Conservation (phyloP, 352 stramenopile genomes). For the Globisporangium takayamanum region DNA sequence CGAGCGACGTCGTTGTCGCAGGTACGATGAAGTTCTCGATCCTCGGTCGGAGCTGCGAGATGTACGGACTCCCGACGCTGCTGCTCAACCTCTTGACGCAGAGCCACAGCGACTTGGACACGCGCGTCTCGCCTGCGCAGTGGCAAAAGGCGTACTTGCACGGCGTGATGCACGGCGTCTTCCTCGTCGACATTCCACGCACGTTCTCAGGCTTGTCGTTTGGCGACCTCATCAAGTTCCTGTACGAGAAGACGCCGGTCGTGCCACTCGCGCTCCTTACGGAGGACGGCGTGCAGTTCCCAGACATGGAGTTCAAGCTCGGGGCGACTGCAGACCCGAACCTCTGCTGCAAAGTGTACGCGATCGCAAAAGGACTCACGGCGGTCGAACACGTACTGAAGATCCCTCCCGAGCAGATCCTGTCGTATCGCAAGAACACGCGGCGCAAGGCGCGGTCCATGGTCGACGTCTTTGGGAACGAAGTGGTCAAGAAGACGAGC, state of each 20-base stretch:
- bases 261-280: conserved; percentile 66
- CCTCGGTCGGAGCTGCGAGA: conserved; percentile 55
- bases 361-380: conserved; percentile 47
- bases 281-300: conserved; percentile 53
- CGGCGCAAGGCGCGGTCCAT: conserved; percentile 50
- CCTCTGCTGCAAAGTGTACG: conserved; percentile 76
- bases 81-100: conserved; percentile 62
- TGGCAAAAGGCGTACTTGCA: conserved; percentile 71
- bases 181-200: conserved; percentile 68
- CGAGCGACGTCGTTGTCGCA: conserved; percentile 62
- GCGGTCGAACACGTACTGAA: conserved; percentile 50
- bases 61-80: conserved; percentile 57
- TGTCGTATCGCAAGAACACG: conserved; percentile 69
- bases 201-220: conserved; percentile 80
- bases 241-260: conserved; percentile 67
- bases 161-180: conserved; percentile 64
- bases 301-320: conserved; percentile 78
- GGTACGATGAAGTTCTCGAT: conserved; percentile 72
- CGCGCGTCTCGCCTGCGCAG: conserved; percentile 40
- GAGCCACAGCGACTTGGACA: conserved; percentile 44
- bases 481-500: conserved; percentile 36
- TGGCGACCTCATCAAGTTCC: conserved; percentile 67
- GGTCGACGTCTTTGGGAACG: conserved; percentile 21
- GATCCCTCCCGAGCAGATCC: conserved; percentile 65
- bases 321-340: conserved; percentile 66